Evolutionary conservation across 2,329 filamentous ascomycete species (phyloP), one percentile per base, ranked within the genome.

Genomic region (Diaporthe vaccinii): DNA sequence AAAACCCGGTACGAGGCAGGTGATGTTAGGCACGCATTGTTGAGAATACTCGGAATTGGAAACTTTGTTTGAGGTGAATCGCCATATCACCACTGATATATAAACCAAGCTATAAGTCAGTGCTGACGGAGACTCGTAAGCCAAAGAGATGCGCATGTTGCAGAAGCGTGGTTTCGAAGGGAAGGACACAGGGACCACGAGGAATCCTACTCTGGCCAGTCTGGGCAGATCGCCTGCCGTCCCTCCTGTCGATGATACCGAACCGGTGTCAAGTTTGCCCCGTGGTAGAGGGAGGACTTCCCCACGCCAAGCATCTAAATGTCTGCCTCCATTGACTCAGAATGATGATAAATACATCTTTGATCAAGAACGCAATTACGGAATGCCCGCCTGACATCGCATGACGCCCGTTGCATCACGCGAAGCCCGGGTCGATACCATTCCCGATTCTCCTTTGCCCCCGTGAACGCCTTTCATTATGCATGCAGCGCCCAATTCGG

Each of bases 401-500:
- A 62, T 59, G 44, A 72, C 68, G 73, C 68, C 67, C 55, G 22
- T 62, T 44, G 55, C 67, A 51, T 70, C 57, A 41, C 55, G 71
- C 46, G 57, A 59, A 49, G 46, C 36, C 61, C 71, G 31, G 73
- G 61, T 41, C 25, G 36, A 62, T 53, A 28, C 61, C 61, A 31
- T 70, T 55, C 49, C 61, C 67, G 49, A 74, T 14, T 41, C 61
- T 55, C 69, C 57, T 49, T 68, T 65, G 41, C 22, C 34, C 69
- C 69, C 61, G 28, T 75, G 69, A 76, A 76, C 75, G 75, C 75
- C 75, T 44, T 65, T 76, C 75, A 76, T 76, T 59, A 76, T 76
- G 75, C 75, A 76, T 75, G 61, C 73, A 49, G 51, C 49, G 55
- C n/a, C 46, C 61, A 22, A 44, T 57, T 51, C 46, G 53, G 25